phyloP scores from a whole-genome alignment of 1,284 basidiomycete species.

The Xerocomus amazonicus region DNA sequence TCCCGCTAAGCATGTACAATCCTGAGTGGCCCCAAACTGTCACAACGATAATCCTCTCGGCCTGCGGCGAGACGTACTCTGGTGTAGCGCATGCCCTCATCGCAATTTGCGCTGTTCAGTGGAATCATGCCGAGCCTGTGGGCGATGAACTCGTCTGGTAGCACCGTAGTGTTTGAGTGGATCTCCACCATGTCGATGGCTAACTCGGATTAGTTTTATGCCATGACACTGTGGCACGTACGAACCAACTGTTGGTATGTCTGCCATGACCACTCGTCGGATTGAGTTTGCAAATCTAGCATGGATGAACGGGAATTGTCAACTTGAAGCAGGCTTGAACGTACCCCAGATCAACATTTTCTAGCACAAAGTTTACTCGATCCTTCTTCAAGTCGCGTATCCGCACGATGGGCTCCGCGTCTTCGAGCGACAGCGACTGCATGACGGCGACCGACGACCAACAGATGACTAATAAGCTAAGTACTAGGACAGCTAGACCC shows the following conservation, averaged over 20 bases:
- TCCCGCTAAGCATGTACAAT: constrained; percentile 78
- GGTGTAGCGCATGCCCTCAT: constrained; percentile 80
- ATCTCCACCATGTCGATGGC: constrained; percentile 98
- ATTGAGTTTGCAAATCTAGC: constrained; percentile 81
- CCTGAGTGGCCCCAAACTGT: constrained; percentile 44
- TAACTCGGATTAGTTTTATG: constrained; percentile 29
- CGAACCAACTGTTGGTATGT: constrained; percentile 90
- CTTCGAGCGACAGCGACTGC: constrained; percentile 37
- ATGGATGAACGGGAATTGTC: constrained; percentile 11
- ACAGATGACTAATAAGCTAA: constrained; percentile 5
- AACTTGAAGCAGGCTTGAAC: constrained; percentile 24
- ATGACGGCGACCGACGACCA: constrained; percentile 13
- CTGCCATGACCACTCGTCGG: constrained; percentile 90
- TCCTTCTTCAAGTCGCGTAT: constrained; percentile 79
- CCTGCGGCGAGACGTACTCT: constrained; percentile 47
- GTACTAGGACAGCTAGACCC: constrained; percentile 16
- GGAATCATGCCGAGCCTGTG: constrained; percentile 96
- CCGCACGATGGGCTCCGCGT: constrained; percentile 63
- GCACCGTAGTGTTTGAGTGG: constrained; percentile 85
- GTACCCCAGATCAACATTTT: constrained; percentile 90
- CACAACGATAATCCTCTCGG: constrained; percentile 5
- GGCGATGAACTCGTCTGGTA: constrained; percentile 97
- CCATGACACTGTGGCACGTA: constrained; percentile 9
- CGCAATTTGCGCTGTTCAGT: constrained; percentile 79
- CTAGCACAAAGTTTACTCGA: constrained; percentile 83